phyloP scores from a whole-genome alignment of 2,329 filamentous ascomycete species.

The Trichophyton simii region DNA sequence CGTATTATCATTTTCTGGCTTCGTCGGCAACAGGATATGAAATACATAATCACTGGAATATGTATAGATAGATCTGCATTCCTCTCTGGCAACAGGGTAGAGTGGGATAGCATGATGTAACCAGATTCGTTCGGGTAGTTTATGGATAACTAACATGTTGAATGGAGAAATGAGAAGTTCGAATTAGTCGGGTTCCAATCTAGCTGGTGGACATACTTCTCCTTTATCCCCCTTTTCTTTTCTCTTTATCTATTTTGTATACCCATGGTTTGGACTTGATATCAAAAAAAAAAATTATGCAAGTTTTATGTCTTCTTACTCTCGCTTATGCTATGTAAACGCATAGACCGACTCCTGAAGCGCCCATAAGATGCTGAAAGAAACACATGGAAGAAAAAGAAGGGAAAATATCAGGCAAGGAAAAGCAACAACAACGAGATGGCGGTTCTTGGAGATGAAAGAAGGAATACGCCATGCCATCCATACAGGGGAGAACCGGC shows the following conservation, averaged over 20 bases:
- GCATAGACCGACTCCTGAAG: background rate
- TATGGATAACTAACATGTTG: background rate
- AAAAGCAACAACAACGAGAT: background rate
- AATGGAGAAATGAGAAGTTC: background rate
- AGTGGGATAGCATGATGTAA: background rate
- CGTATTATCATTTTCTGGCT: background rate
- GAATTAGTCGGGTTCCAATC: background rate
- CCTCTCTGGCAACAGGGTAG: background rate
- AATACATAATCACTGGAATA: background rate
- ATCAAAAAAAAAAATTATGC: background rate
- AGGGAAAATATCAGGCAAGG: background rate
- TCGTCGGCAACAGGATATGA: background rate
- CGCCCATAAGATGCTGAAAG: background rate
- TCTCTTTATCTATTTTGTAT: background rate
- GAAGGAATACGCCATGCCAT: background rate
- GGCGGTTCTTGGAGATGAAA: background rate
- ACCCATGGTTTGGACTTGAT: slow-evolving; percentile 1
- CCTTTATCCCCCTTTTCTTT: background rate
- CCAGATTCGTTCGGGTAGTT: background rate
- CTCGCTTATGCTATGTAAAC: background rate
- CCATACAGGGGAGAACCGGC: background rate
- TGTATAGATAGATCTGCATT: slow-evolving; percentile 1
- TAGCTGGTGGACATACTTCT: background rate
- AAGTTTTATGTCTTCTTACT: background rate
- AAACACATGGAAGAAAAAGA: background rate